Conservation (phyloP, 805 yeast genomes). For the Lachancea sp. region DNA sequence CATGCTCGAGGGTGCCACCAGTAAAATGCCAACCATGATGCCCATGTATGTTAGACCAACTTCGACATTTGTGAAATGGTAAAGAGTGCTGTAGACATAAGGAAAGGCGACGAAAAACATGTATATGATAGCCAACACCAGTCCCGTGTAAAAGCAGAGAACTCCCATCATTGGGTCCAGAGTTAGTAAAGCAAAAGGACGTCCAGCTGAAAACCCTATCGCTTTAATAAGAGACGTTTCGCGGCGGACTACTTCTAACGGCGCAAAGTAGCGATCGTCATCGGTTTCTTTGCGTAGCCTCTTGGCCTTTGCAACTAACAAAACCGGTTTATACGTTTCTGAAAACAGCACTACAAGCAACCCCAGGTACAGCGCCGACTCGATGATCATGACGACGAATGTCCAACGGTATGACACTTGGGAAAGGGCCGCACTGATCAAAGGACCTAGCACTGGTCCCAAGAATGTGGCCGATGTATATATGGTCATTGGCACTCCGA, state of each 20-base stretch:
- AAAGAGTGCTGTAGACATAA: conserved; percentile 48
- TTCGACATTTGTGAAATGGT: conserved; percentile 44
- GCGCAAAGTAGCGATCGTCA: conserved; percentile 41
- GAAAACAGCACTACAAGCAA: conserved; percentile 43
- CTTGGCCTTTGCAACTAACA: conserved; percentile 47
- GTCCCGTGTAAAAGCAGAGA: conserved; percentile 50
- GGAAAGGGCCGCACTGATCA: conserved; percentile 50
- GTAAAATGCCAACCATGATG: conserved; percentile 44
- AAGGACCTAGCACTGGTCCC: conserved; percentile 69
- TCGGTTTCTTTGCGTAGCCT: conserved; percentile 47
- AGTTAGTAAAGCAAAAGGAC: conserved; percentile 45
- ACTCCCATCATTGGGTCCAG: conserved; percentile 51
- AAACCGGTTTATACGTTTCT: conserved; percentile 59
- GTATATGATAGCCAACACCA: conserved; percentile 54
- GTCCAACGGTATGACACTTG: conserved; percentile 61
- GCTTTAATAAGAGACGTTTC: conserved; percentile 39
- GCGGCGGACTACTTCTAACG: conserved; percentile 36
- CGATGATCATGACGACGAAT: conserved; percentile 56
- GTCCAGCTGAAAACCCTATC: conserved; percentile 40
- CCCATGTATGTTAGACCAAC: conserved; percentile 64
- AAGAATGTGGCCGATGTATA: conserved; percentile 58
- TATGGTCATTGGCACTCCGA: conserved; percentile 64
- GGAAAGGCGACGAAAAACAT: conserved; percentile 63
- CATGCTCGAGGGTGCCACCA: conserved; percentile 41
- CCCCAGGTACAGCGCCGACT: conserved; percentile 49